phyloP scores from a whole-genome alignment of 148 eudicot species.

The Heliamphora exappendiculata region DNA sequence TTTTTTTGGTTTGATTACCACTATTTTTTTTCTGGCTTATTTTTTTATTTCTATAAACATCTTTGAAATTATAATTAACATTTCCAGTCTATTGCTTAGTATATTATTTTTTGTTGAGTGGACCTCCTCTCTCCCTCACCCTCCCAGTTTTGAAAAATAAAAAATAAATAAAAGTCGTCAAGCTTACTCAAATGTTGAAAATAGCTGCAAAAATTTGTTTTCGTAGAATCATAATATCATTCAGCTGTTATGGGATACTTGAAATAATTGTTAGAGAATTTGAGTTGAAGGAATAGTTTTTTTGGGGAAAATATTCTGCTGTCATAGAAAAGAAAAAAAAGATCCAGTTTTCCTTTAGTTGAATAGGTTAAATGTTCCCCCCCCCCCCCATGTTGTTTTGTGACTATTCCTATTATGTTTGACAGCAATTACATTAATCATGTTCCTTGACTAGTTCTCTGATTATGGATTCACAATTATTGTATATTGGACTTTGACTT shows the following conservation, averaged over 20 bases:
- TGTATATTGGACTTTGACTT: neutral
- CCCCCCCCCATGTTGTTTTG: neutral
- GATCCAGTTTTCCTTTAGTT: too few species aligned
- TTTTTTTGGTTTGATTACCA: neutral
- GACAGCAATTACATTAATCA: neutral
- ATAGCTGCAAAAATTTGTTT: neutral
- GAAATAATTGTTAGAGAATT: too few species aligned
- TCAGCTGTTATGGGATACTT: too few species aligned
- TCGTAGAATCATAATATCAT: too few species aligned
- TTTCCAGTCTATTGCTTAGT: neutral
- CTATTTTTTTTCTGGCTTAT: neutral
- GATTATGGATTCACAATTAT: neutral
- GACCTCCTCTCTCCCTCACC: neutral
- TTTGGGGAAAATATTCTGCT: too few species aligned
- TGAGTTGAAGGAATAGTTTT: neutral
- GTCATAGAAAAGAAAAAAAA: too few species aligned
- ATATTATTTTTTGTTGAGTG: neutral
- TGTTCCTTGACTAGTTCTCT: slow-evolving; percentile 3
- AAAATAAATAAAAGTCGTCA: neutral
- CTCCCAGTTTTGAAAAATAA: neutral
- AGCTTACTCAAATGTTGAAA: neutral
- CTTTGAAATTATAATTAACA: neutral
- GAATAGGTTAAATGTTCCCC: too few species aligned
- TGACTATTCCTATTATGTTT: neutral
- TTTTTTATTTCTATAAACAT: neutral